These are phyloP conservation scores for Diaporthe longicolla DNA, from an alignment of 2,329 filamentous ascomycete species.

Conservation along the genomic window DNA sequence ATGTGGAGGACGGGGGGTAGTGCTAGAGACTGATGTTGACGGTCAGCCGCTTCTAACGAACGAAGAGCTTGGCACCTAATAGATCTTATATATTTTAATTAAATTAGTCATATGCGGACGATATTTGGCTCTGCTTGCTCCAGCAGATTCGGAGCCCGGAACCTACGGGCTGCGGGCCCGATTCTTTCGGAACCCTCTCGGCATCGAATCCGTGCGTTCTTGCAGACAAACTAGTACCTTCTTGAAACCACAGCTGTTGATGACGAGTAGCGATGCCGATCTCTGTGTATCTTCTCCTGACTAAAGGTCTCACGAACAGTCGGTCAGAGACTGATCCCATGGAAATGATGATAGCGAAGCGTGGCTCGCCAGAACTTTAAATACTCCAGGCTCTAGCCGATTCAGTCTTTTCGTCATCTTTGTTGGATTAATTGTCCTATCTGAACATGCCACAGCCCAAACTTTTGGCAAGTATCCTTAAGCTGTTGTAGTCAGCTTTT, in stretches of 20 bases:
- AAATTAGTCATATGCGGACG: not conserved
- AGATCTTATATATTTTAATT: not conserved
- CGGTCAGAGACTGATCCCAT: not conserved
- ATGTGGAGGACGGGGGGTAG: not conserved
- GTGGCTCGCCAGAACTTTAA: not conserved
- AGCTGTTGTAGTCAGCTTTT: too few relatives aligned
- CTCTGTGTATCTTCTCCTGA: not conserved
- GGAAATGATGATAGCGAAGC: not conserved
- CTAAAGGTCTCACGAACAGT: not conserved
- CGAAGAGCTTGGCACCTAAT: not conserved
- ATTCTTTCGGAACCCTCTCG: not conserved
- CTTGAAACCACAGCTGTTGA: slow-evolving; percentile 7
- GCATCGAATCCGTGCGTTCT: slow-evolving; percentile 6
- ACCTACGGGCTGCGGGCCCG: not conserved
- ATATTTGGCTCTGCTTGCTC: not conserved
- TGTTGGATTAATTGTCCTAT: too few relatives aligned
- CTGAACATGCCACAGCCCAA: too few relatives aligned
- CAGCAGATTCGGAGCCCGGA: not conserved
- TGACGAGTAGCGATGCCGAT: not conserved
- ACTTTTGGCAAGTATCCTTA: too few relatives aligned
- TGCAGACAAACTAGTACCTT: not conserved
- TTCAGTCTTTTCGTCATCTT: too few relatives aligned
- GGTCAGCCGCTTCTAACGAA: not conserved
- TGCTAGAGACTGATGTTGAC: not conserved
- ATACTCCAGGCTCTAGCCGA: too few relatives aligned